Conservation (phyloP, 1,284 basidiomycete genomes). For the Malassezia slooffiae region DNA sequence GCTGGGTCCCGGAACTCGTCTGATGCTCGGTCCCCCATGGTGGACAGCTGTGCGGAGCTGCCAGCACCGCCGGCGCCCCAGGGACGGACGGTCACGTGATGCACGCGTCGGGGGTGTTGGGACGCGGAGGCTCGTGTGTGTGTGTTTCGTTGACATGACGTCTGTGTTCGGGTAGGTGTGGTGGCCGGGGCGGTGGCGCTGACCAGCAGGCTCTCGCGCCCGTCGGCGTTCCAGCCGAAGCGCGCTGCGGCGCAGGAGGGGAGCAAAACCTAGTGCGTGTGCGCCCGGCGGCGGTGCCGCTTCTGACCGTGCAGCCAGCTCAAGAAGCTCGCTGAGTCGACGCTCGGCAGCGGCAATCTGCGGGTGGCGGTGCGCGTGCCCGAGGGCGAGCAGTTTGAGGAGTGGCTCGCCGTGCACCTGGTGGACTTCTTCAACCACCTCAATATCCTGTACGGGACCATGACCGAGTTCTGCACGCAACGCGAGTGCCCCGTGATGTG, state of each 20-base stretch:
- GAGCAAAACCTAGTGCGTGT: slow-evolving; percentile 10
- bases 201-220: slow-evolving; percentile 6
- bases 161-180: slow-evolving; percentile 9
- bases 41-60: too few species aligned
- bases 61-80: not conserved
- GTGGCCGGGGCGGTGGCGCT: not conserved
- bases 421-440: slow-evolving; percentile 47
- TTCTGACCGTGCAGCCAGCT: slow-evolving; percentile 55
- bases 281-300: not conserved
- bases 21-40: too few species aligned
- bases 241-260: slow-evolving; percentile 1
- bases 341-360: slow-evolving; percentile 56
- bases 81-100: slow-evolving; percentile 9
- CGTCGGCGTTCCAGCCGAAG: slow-evolving; percentile 2
- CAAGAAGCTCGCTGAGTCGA: slow-evolving; percentile 92
- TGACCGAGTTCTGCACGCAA: slow-evolving; percentile 36
- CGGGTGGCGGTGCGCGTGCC: slow-evolving; percentile 40
- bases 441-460: slow-evolving; percentile 46
- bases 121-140: not conserved
- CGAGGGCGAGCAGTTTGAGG: slow-evolving; percentile 43
- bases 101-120: slow-evolving; percentile 1
- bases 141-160: too few species aligned
- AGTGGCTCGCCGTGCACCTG: slow-evolving; percentile 46
- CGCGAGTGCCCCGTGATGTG: slow-evolving; percentile 86
- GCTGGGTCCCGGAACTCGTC: slow-evolving; percentile 2